Conservation (phyloP, 768 basidiomycete genomes). For the Polyporus arcularius region DNA sequence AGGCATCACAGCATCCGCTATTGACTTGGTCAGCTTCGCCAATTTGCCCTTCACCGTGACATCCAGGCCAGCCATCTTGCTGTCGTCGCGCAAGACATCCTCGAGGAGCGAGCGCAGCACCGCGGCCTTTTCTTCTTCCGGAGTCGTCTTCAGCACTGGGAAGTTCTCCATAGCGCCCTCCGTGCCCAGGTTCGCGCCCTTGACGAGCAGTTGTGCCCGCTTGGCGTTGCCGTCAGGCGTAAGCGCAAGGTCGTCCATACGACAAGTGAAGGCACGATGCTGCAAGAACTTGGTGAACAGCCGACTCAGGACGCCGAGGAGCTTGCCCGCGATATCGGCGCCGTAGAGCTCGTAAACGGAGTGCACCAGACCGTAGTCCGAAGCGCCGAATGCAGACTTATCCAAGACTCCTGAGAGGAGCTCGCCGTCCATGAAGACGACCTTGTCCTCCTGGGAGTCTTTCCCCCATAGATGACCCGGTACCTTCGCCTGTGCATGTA, state of each 20-base stretch:
- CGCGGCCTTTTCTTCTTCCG: constrained; percentile 53
- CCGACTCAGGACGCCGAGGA: constrained; percentile 91
- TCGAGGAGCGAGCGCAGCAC: constrained; percentile 73
- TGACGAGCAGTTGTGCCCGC: constrained; percentile 66
- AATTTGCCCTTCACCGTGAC: constrained; percentile 86
- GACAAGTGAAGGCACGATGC: constrained; percentile 95
- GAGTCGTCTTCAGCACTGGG: constrained; percentile 62
- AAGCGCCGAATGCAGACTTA: constrained; percentile 96
- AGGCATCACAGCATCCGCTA: constrained; percentile 88
- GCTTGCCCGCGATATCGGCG: constrained; percentile 81
- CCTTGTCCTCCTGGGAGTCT: constrained; percentile 78
- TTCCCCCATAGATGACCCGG: constrained; percentile 84
- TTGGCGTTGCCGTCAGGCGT: constrained; percentile 77
- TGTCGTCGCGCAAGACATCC: constrained; percentile 92
- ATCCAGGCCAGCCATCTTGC: constrained; percentile 96
- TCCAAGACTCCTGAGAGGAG: constrained; percentile 92
- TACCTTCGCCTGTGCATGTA: constrained; percentile 87
- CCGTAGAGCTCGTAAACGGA: constrained; percentile 97
- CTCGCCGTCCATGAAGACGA: constrained; percentile 91
- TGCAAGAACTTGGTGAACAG: constrained; percentile 97
- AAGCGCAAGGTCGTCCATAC: constrained; percentile 96
- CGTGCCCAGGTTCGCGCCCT: constrained; percentile 74
- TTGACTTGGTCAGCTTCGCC: constrained; percentile 84
- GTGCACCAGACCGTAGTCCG: constrained; percentile 94
- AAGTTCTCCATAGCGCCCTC: constrained; percentile 90